phyloP scores from a whole-genome alignment of 768 basidiomycete species.

The Suillus plorans region DNA sequence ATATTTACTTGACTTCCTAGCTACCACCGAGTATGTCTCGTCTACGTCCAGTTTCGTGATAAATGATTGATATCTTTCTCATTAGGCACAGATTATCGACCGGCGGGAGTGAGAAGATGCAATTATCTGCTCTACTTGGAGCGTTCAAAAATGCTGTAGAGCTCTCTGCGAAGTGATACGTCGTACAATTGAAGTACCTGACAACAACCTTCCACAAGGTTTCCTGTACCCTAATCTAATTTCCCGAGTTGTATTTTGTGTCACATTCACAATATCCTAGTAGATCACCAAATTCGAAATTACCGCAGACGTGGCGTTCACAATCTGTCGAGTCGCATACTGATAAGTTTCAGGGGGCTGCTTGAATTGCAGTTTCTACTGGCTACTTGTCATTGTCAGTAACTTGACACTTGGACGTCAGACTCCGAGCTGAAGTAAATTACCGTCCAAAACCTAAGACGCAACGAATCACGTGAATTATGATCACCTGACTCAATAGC shows the following conservation, averaged over 20 bases:
- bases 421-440: too few relatives aligned
- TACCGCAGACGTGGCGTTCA: neutral
- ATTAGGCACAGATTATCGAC: conserved; percentile 85
- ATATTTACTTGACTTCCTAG: conserved; percentile 89
- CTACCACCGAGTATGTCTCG: conserved; percentile 85
- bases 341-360: neutral
- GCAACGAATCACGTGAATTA: neutral
- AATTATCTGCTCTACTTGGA: conserved; percentile 86
- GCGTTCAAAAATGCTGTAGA: conserved; percentile 94
- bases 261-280: neutral
- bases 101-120: conserved; percentile 92
- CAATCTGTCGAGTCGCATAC: neutral
- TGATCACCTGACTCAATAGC: neutral
- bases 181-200: neutral
- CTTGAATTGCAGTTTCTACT: neutral
- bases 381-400: too few relatives aligned
- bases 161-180: conserved; percentile 48
- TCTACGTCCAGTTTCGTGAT: neutral
- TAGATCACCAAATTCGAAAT: neutral
- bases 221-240: neutral
- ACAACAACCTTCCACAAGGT: neutral
- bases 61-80: conserved; percentile 1
- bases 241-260: neutral
- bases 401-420: too few relatives aligned
- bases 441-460: too few relatives aligned